Evolutionary conservation across 768 basidiomycete genomes (phyloP).

Genomic region (Xerocomus brunneocitrinus): DNA sequence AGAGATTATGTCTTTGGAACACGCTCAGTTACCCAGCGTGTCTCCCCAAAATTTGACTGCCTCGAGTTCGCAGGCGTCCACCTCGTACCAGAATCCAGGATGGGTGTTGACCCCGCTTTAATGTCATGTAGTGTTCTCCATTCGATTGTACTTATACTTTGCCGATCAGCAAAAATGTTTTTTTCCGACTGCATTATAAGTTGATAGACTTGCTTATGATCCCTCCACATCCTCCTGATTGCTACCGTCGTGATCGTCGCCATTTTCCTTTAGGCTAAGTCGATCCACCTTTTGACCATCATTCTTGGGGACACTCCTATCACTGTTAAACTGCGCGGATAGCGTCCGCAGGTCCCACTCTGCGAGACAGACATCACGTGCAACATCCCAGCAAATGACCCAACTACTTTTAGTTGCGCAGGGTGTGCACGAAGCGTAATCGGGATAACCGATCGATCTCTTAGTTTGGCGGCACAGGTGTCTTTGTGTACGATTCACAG

Average conservation of each 20-base stretch:
- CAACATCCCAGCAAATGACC: constrained; percentile 75
- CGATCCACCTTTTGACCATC: not conserved
- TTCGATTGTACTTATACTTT: no score
- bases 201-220: no score
- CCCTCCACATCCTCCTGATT: constrained; percentile 2
- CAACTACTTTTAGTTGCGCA: constrained; percentile 73
- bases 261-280: constrained; percentile 8
- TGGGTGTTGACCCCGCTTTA: no score
- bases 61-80: no score
- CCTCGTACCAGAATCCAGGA: no score
- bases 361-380: constrained; percentile 53
- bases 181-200: no score
- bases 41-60: no score
- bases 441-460: constrained; percentile 76
- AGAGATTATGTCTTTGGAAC: no score
- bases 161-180: no score
- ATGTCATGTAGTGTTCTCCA: no score
- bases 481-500: no score
- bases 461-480: constrained; percentile 59
- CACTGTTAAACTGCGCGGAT: not conserved
- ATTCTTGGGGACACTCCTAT: constrained; percentile 9
- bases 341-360: constrained; percentile 57
- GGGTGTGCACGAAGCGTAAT: constrained; percentile 72
- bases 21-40: no score
- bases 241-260: constrained; percentile 11